Evolutionary conservation across 352 stramenopile species (phyloP).

Genomic region (Phytopythium mirpurense): DNA sequence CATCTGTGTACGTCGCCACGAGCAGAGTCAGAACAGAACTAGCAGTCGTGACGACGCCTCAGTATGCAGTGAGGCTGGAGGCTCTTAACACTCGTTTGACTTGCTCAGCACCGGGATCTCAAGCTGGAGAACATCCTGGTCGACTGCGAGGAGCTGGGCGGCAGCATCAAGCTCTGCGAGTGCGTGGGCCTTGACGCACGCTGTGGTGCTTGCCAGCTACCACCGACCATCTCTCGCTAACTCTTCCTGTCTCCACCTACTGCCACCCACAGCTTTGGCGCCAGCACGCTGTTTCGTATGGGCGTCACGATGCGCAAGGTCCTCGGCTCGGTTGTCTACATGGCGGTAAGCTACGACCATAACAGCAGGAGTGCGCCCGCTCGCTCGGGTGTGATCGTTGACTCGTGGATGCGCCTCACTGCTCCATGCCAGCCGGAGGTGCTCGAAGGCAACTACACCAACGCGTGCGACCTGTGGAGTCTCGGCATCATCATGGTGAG

Average conservation of each 20-base stretch:
- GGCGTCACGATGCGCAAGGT: constrained; percentile 76
- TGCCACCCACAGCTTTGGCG: constrained; percentile 57
- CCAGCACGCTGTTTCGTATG: constrained; percentile 72
- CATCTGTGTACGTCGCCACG: constrained; percentile 52
- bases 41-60: no score
- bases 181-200: constrained; percentile 16
- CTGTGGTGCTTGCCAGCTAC: neutral
- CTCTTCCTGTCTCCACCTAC: no score
- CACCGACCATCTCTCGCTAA: no score
- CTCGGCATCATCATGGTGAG: constrained; percentile 77
- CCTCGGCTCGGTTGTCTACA: constrained; percentile 78
- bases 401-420: constrained; percentile 1
- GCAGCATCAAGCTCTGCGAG: constrained; percentile 79
- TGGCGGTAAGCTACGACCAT: constrained; percentile 63
- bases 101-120: constrained; percentile 58
- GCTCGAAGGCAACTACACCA: constrained; percentile 65
- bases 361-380: no score
- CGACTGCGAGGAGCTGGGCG: constrained; percentile 40
- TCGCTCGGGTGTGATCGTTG: no score
- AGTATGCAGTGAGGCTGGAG: no score
- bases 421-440: constrained; percentile 47
- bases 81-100: neutral
- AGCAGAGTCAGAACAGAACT: no score
- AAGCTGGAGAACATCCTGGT: constrained; percentile 84
- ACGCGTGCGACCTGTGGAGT: constrained; percentile 78